Percentiles rank a stretch among this genome's conserved stretches.
These are phyloP conservation scores for Globisporangium canariense DNA, from an alignment of 352 stramenopile species.

Conservation along the genomic window DNA sequence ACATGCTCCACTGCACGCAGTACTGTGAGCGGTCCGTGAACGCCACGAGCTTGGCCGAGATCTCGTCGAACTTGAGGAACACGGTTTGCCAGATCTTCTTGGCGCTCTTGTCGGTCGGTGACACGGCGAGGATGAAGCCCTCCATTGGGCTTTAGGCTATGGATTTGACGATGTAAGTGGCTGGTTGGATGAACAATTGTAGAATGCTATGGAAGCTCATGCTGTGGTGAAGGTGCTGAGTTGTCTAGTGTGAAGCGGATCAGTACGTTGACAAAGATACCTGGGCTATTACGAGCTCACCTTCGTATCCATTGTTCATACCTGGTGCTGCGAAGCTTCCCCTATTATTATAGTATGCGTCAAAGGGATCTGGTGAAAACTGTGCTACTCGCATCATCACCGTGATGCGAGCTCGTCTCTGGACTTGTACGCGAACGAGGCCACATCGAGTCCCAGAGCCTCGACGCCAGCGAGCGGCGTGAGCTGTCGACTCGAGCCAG, in stretches of 20 bases:
- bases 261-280: background rate
- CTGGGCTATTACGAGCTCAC: background rate
- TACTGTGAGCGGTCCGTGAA: conserved; percentile 50
- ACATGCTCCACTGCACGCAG: conserved; percentile 46
- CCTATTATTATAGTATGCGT: background rate
- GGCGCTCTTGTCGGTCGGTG: conserved; percentile 22
- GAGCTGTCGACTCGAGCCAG: conserved; percentile 7
- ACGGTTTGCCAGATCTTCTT: conserved; percentile 48
- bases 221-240: background rate
- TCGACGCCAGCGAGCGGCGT: conserved; percentile 40
- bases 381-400: background rate
- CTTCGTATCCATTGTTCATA: background rate
- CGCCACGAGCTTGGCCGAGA: conserved; percentile 54
- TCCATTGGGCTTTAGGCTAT: conserved; percentile 30
- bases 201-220: conserved; percentile 1
- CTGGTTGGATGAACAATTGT: background rate
- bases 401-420: conserved; percentile 16
- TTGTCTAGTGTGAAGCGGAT: background rate
- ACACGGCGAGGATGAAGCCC: conserved; percentile 38
- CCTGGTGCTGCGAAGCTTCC: background rate
- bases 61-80: conserved; percentile 63
- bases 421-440: conserved; percentile 47
- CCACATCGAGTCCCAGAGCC: conserved; percentile 52
- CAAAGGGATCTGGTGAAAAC: background rate
- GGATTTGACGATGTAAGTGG: background rate